Evolutionary conservation across 768 basidiomycete species (phyloP).

Genomic region (Boletellus ananas): DNA sequence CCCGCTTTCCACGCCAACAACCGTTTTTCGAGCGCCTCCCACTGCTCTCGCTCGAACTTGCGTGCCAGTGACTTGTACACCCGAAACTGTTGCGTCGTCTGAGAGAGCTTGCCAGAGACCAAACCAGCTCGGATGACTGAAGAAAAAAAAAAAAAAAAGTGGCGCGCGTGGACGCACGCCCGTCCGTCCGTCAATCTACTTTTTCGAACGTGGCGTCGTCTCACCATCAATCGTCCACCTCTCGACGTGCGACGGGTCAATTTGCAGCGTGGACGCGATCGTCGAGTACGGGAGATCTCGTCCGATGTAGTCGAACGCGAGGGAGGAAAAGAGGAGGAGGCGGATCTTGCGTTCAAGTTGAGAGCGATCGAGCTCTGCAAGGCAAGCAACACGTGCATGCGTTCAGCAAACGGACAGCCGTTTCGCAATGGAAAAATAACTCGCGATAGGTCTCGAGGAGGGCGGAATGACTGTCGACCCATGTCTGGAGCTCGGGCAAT

Average conservation of each 20-base stretch:
- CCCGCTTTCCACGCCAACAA: constrained; percentile 76
- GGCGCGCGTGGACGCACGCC: too few species aligned
- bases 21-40: constrained; percentile 73
- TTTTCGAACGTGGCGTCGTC: constrained; percentile 6
- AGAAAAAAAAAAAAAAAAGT: background rate
- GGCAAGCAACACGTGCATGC: too few species aligned
- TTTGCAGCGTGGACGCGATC: constrained; percentile 64
- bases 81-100: constrained; percentile 68
- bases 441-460: constrained; percentile 56
- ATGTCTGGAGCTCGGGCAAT: constrained; percentile 56
- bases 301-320: constrained; percentile 75
- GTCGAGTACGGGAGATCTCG: constrained; percentile 67
- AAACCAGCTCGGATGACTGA: constrained; percentile 79
- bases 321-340: constrained; percentile 68
- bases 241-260: constrained; percentile 66
- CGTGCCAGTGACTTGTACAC: constrained; percentile 73
- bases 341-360: constrained; percentile 78
- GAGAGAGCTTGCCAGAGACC: constrained; percentile 79
- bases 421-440: constrained; percentile 13
- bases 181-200: too few species aligned
- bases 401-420: background rate
- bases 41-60: constrained; percentile 73
- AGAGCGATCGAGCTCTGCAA: constrained; percentile 49
- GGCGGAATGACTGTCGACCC: constrained; percentile 50
- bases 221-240: constrained; percentile 85